A percentile compares a stretch with the other conserved stretches of the same genome.
Conservation (phyloP, 148 eudicot genomes). For the Camellia lanceoleosa region DNA sequence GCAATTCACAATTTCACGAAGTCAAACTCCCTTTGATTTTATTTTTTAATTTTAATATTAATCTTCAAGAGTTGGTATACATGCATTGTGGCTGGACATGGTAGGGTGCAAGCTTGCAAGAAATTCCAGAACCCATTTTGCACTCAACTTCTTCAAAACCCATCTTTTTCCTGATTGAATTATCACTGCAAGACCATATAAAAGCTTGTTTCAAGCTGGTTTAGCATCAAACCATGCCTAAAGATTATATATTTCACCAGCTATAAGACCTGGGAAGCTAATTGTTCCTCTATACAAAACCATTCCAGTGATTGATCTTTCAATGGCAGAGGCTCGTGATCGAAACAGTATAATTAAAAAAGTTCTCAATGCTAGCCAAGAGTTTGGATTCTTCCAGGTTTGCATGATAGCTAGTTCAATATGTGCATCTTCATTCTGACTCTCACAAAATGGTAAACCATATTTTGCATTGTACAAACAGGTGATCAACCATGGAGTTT, state of each 20-base stretch:
- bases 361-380: slow-evolving; percentile 34
- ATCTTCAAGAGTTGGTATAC: too few relatives aligned
- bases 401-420: neutral
- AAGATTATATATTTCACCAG: slow-evolving; percentile 33
- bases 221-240: slow-evolving; percentile 29
- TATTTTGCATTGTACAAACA: neutral
- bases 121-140: too few relatives aligned
- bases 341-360: neutral
- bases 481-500: slow-evolving; percentile 52
- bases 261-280: slow-evolving; percentile 32
- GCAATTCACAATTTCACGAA: too few relatives aligned
- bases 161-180: too few relatives aligned
- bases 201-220: slow-evolving; percentile 41
- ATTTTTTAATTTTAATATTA: too few relatives aligned
- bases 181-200: slow-evolving; percentile 17
- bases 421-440: neutral
- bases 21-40: too few relatives aligned
- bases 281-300: slow-evolving; percentile 18
- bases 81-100: too few relatives aligned
- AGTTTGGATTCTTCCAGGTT: slow-evolving; percentile 46
- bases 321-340: slow-evolving; percentile 17
- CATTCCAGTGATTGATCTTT: slow-evolving; percentile 37
- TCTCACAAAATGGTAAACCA: neutral
- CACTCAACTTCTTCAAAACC: too few relatives aligned
- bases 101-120: too few relatives aligned